Base-by-base conservation (phyloP, 2,329 filamentous ascomycete species). In the Stagonosporopsis tanaceti region DNA sequence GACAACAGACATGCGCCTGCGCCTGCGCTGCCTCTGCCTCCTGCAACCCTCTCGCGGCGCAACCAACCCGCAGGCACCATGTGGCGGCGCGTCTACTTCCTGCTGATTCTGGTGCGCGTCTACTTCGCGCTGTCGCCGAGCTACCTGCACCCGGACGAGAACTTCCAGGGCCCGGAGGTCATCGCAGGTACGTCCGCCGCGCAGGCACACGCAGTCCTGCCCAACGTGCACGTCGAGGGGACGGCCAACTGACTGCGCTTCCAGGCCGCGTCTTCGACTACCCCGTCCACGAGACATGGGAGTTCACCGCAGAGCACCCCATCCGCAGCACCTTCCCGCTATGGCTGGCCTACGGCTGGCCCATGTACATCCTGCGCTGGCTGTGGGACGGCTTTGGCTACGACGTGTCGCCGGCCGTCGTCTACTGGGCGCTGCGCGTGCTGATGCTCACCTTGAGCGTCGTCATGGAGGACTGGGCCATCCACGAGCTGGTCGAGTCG, bases 71-170 rank as follows among this genome's bases (percentile, higher is more conserved):
- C 64, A 59, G 57, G 68, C 68, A 57, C 44, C 38, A 97, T 97
- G 94, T 97, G 92, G 93, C 88, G 93, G 82, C 89, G 93, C 78
- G 86, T 89, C 62, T 97, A 97, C 79, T 83, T 98, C 62, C 80
- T 96, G 54, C 84, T 99, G 69, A 84, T 96, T 71, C 82, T 95
- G 66, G 87, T 97, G 71, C 90, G 95, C 77, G 84, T 98, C 72
- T 98, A 94, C 85, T 94, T 98, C 76, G 94, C 95, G 59, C 81
- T 98, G 64, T 93, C 90, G 62, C 91, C 95, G 57, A 98, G 94
- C 82, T 99, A 99, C 78, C 86, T 99, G 44, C 95, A 99, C 77
- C 95, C 95, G 5, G 95, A 99, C 80, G 95, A 99, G 84, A 95
- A 98, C 82, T 99, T 99, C 72, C 95, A 99, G 80, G 95, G 95